phyloP scores from a whole-genome alignment of 2,329 filamentous ascomycete species.

The Pseudonectria buxi region DNA sequence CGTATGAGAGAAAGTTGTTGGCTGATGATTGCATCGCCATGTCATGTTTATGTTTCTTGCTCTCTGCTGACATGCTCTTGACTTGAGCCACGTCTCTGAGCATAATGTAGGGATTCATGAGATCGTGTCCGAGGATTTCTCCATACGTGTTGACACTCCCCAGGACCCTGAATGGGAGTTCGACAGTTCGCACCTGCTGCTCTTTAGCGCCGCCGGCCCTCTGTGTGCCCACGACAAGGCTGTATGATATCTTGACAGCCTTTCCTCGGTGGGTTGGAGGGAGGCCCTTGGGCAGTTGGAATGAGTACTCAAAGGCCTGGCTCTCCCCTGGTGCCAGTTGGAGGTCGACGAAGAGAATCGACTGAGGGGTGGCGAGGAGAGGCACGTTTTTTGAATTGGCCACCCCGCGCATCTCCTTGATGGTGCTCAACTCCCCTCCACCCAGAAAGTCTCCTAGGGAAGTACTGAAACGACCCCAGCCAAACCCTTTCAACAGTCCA shows the following conservation, averaged over 20 bases:
- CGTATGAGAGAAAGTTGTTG: constrained; percentile 68
- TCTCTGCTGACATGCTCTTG: constrained; percentile 31
- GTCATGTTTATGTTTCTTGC: constrained; percentile 21
- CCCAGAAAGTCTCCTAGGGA: constrained; percentile 86
- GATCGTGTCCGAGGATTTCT: constrained; percentile 83
- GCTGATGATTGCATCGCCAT: constrained; percentile 33
- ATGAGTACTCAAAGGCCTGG: constrained; percentile 77
- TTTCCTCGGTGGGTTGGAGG: constrained; percentile 87
- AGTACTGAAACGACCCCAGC: constrained; percentile 82
- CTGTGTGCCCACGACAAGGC: constrained; percentile 86
- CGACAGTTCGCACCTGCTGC: constrained; percentile 82
- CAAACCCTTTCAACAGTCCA: constrained; percentile 75
- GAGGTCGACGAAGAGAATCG: constrained; percentile 90
- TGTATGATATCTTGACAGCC: constrained; percentile 89
- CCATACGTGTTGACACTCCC: constrained; percentile 87
- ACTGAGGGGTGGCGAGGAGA: constrained; percentile 89
- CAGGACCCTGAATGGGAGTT: constrained; percentile 85
- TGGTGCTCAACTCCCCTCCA: constrained; percentile 78
- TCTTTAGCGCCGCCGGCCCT: constrained; percentile 70
- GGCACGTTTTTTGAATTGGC: constrained; percentile 83
- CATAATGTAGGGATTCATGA: constrained; percentile 90
- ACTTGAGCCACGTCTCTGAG: constrained; percentile 75
- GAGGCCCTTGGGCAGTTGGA: constrained; percentile 78
- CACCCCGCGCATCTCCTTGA: constrained; percentile 89
- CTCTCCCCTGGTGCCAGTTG: constrained; percentile 83